A percentile compares a stretch with the other conserved stretches of the same genome.
Evolutionary conservation across 1,284 basidiomycete genomes (phyloP).

Genomic region (Tausonia pullulans): DNA sequence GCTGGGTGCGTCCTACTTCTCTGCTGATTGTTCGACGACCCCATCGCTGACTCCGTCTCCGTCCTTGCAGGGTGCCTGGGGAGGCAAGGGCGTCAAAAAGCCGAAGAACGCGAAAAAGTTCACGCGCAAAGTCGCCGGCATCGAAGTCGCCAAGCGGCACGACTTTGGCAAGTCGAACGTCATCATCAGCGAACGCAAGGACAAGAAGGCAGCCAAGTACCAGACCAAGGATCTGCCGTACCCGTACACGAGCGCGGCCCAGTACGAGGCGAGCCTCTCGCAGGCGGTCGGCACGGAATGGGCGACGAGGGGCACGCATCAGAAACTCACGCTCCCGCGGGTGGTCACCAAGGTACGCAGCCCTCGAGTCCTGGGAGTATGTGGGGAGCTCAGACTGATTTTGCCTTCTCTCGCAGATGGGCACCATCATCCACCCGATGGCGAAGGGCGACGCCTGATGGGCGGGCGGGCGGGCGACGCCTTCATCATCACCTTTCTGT

Average conservation of each 20-base stretch:
- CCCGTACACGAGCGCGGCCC: conserved; percentile 81
- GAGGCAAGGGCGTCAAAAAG: conserved; percentile 54
- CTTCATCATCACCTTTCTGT: background rate
- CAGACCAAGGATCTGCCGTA: conserved; percentile 79
- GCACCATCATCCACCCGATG: conserved; percentile 61
- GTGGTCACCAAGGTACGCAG: conserved; percentile 70
- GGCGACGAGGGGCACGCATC: conserved; percentile 83
- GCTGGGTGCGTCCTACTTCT: conserved; percentile 57
- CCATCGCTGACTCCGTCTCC: background rate
- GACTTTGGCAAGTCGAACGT: conserved; percentile 77
- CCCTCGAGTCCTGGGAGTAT: background rate
- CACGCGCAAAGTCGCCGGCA: conserved; percentile 68
- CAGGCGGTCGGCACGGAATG: conserved; percentile 79
- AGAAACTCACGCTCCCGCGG: conserved; percentile 67
- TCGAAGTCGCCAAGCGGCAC: conserved; percentile 63
- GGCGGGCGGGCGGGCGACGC: background rate
- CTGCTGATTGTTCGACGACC: background rate
- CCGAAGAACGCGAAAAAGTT: conserved; percentile 40
- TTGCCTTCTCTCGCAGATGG: conserved; percentile 43
- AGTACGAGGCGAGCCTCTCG: conserved; percentile 74
- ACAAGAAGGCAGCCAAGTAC: conserved; percentile 86
- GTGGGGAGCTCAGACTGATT: background rate
- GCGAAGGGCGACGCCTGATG: conserved; percentile 39
- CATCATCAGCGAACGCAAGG: conserved; percentile 86
- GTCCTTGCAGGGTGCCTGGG: conserved; percentile 70